Evolutionary conservation across 164 flowering plant species (phyloP), one percentile per base, ranked within the genome.

Genomic region (Kingdonia uniflora): DNA sequence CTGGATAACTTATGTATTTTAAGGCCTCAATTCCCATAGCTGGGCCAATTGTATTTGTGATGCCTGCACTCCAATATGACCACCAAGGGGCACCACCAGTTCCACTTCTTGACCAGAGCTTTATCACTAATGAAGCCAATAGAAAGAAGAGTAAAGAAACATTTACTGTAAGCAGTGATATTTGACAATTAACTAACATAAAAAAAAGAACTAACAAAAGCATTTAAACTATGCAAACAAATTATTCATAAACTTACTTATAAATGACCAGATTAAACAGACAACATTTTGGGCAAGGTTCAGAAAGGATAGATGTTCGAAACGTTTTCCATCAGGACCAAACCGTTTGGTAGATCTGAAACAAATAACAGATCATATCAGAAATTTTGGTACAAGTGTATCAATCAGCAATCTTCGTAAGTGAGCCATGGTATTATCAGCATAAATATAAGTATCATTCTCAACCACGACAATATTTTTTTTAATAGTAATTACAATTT

Each of bases 11-110:
- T 42, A 92, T 92, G 65, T 88, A 92, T 67, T 92, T 92, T 54
- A 92, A 69, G 12, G 99, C 97, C 69, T 92, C 95, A 73, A 92
- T 92, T 12, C 99, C 99, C 99, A 92, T 86, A 22, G 99, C 97
- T 11, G 99, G 99, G 47, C 99, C 99, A 65, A 88, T 88, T 0
- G 99, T 86, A 46, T 92, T 92, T 1, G 95, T 88, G 61, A 92
- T 86, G 24, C 99, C 87, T 4, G 99, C 91, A 70, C 95, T 84
- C 99, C 97, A 92, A 58, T 75, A 92, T 49, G 80, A 74, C 97
- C 95, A 88, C 89, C 82, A 86, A n/a, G 97, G 97, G 47, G 97
- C 95, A 52, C 95, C 89, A 21, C 81, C 84, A 41, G 54, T 41
- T 35, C 80, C 72, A 49, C 87, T 65, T 56, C 74, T 70, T 5